Conservation (phyloP, 306 rosid species). For the Trichosanthes truncata region DNA sequence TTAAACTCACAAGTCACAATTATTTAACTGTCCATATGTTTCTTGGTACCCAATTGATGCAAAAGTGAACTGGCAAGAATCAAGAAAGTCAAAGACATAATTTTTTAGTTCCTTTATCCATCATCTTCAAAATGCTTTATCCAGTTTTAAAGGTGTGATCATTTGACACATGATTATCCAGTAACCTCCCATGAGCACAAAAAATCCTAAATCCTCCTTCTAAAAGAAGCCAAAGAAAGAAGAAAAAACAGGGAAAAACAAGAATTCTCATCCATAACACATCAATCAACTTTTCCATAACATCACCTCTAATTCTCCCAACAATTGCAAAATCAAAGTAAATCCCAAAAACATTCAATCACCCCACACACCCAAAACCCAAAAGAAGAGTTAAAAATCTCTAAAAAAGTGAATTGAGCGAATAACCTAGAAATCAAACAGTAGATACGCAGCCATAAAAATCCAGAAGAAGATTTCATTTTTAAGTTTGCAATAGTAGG, state of each 20-base stretch:
- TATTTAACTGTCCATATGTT: not conserved
- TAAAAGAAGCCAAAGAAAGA: not conserved
- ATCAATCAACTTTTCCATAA: not conserved
- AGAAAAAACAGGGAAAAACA: not conserved
- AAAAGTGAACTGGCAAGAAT: not conserved
- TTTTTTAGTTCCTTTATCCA: not conserved
- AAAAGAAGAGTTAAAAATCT: not conserved
- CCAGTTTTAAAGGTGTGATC: not conserved
- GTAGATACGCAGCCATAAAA: not conserved
- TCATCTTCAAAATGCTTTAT: not conserved
- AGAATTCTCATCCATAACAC: not conserved
- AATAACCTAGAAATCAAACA: slow-evolving; percentile 2
- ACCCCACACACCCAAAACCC: not conserved
- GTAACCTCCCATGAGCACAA: not conserved
- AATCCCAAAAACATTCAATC: not conserved
- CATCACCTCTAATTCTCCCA: not conserved
- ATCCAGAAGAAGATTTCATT: no score
- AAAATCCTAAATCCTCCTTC: not conserved
- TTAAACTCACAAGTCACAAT: not conserved
- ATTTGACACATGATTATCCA: not conserved
- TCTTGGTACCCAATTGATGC: not conserved
- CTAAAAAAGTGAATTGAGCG: not conserved
- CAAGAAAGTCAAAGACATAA: not conserved
- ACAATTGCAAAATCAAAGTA: not conserved
- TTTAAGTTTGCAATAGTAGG: no score